phyloP scores from a whole-genome alignment of 2,329 filamentous ascomycete species.

The Aspergillus caelatus region DNA sequence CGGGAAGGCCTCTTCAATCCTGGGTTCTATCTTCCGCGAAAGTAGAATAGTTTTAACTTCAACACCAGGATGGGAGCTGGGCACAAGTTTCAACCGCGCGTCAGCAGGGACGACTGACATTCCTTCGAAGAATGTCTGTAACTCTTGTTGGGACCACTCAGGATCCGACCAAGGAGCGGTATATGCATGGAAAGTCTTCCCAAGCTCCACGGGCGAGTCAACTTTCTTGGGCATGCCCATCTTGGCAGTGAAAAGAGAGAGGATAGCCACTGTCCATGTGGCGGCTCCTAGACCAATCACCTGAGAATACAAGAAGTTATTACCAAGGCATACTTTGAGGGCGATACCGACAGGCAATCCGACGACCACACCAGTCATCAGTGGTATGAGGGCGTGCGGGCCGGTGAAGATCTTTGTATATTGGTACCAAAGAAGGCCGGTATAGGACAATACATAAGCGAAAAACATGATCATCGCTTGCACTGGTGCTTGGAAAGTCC shows the following conservation, averaged over 20 bases:
- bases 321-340: slow-evolving; percentile 40
- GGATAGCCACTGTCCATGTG: slow-evolving; percentile 57
- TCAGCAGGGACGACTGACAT: slow-evolving; percentile 46
- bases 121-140: slow-evolving; percentile 51
- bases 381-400: slow-evolving; percentile 51
- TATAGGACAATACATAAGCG: slow-evolving; percentile 53
- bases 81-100: slow-evolving; percentile 45
- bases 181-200: slow-evolving; percentile 48
- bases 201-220: slow-evolving; percentile 36
- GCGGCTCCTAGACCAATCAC: slow-evolving; percentile 53
- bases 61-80: slow-evolving; percentile 45
- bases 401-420: slow-evolving; percentile 58
- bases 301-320: slow-evolving; percentile 48
- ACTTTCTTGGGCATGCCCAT: slow-evolving; percentile 51
- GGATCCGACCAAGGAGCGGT: slow-evolving; percentile 47
- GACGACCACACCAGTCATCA: slow-evolving; percentile 49
- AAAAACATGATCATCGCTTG: slow-evolving; percentile 54
- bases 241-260: slow-evolving; percentile 53
- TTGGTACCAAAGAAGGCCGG: slow-evolving; percentile 57
- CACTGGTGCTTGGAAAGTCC: slow-evolving; percentile 51
- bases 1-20: slow-evolving; percentile 50
- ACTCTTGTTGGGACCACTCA: slow-evolving; percentile 54
- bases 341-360: slow-evolving; percentile 53
- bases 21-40: slow-evolving; percentile 39
- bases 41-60: slow-evolving; percentile 48